Evolutionary conservation across 2,329 filamentous ascomycete genomes (phyloP).

Genomic region (Dothiorella sarmentorum): DNA sequence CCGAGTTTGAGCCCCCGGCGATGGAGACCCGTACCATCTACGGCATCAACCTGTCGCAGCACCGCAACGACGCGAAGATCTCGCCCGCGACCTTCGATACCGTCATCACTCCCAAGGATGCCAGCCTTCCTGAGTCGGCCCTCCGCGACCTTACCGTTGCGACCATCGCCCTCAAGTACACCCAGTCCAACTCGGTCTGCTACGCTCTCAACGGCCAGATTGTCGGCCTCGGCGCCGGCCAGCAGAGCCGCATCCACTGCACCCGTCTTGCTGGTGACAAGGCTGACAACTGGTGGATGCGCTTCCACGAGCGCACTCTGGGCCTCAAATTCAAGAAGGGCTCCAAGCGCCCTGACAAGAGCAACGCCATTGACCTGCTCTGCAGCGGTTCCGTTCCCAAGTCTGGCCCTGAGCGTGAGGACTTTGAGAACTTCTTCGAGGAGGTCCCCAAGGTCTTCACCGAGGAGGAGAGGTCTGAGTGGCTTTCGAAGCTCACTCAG

Average conservation of each 20-base stretch:
- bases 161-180: constrained; percentile 97
- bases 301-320: constrained; percentile 88
- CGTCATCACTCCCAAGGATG: constrained; percentile 82
- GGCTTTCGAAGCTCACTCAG: constrained; percentile 75
- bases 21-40: constrained; percentile 85
- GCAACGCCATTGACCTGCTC: constrained; percentile 93
- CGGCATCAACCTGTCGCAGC: constrained; percentile 82
- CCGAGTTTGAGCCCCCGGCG: constrained; percentile 70
- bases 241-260: constrained; percentile 98
- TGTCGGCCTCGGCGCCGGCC: constrained; percentile 88
- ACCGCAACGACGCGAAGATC: constrained; percentile 89
- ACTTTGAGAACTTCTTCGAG: constrained; percentile 87
- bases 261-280: constrained; percentile 96
- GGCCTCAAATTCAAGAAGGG: constrained; percentile 96
- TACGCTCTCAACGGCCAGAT: constrained; percentile 93
- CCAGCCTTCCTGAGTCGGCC: constrained; percentile 72
- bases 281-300: constrained; percentile 99
- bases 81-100: constrained; percentile 78
- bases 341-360: constrained; percentile 94
- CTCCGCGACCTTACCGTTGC: constrained; percentile 88
- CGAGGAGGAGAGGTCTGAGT: constrained; percentile 76
- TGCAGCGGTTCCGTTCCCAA: constrained; percentile 87
- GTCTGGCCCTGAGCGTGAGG: constrained; percentile 75
- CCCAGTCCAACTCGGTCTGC: constrained; percentile 98
- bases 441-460: constrained; percentile 82